phyloP scores from a whole-genome alignment of 2,329 filamentous ascomycete species.

The Fusarium paranaense region DNA sequence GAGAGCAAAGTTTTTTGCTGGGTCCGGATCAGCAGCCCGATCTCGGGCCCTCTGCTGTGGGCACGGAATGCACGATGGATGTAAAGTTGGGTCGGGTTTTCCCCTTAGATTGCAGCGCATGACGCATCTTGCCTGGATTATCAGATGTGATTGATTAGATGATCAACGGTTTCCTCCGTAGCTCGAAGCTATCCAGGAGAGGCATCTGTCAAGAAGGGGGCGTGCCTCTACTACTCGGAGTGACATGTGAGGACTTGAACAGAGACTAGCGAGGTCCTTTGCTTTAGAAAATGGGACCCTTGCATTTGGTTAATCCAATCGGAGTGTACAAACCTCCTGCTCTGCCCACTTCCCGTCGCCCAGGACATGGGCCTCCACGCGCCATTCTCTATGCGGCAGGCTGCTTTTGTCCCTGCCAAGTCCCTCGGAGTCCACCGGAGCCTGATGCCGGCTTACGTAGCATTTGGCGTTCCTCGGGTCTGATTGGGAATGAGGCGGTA shows the following conservation, averaged over 20 bases:
- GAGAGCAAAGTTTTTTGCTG: conserved; percentile 18
- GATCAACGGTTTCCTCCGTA: conserved; percentile 34
- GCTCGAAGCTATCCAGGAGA: conserved; percentile 15
- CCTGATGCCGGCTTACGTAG: conserved; percentile 18
- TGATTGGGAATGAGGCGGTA: neutral
- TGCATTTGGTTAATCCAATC: neutral
- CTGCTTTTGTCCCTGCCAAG: neutral
- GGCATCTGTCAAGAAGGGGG: conserved; percentile 18
- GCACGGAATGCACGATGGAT: conserved; percentile 18
- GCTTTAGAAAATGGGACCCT: neutral
- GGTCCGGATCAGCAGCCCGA: conserved; percentile 6
- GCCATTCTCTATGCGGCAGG: neutral
- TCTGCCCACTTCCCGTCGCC: neutral
- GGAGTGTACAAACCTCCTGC: too few species aligned
- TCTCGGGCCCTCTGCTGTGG: conserved; percentile 22
- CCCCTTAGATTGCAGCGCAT: conserved; percentile 5
- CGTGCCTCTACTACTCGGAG: neutral
- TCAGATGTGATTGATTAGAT: conserved; percentile 45
- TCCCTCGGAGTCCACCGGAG: conserved; percentile 7
- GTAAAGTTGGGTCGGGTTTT: neutral
- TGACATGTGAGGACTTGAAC: neutral
- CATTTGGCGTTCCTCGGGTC: neutral
- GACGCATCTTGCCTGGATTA: conserved; percentile 15
- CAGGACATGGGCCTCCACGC: neutral
- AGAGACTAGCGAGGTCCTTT: neutral